phyloP scores from a whole-genome alignment of 768 basidiomycete species.

The Erythrobasidium yunnanense region DNA sequence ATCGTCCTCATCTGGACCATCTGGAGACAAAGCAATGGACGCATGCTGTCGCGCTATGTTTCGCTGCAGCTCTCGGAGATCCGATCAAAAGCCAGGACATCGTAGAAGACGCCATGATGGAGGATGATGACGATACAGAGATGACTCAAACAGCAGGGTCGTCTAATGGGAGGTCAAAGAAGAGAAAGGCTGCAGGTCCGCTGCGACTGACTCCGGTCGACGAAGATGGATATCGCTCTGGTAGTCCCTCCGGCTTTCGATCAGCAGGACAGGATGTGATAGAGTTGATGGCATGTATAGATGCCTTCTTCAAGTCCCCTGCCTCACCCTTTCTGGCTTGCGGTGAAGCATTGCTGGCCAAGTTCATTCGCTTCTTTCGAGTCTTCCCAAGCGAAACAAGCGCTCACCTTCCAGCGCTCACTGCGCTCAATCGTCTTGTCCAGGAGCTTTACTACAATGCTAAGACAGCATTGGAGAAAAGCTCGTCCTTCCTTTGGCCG shows the following conservation, averaged over 20 bases:
- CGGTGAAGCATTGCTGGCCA: slow-evolving; percentile 50
- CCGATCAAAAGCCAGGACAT: slow-evolving; percentile 39
- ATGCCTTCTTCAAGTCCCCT: slow-evolving; percentile 52
- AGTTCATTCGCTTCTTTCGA: slow-evolving; percentile 55
- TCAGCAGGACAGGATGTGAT: slow-evolving; percentile 38
- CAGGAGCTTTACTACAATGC: slow-evolving; percentile 68
- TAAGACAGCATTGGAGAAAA: slow-evolving; percentile 50
- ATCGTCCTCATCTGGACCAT: slow-evolving; percentile 67
- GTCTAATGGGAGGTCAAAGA: slow-evolving; percentile 18
- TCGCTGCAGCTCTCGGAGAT: slow-evolving; percentile 66
- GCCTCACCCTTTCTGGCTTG: slow-evolving; percentile 52
- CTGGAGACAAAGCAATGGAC: slow-evolving; percentile 59
- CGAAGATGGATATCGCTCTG: not conserved
- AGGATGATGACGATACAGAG: slow-evolving; percentile 31
- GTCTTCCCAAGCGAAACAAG: slow-evolving; percentile 63
- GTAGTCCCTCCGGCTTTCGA: not conserved
- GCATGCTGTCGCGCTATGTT: slow-evolving; percentile 56
- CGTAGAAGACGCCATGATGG: slow-evolving; percentile 35
- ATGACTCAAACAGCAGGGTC: not conserved
- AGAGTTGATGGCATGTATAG: slow-evolving; percentile 59
- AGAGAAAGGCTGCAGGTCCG: not conserved
- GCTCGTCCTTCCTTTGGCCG: slow-evolving; percentile 57
- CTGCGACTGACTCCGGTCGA: not conserved
- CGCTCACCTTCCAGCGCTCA: slow-evolving; percentile 63
- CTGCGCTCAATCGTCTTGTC: slow-evolving; percentile 58